Conservation (phyloP, 2,329 filamentous ascomycete species). For the Rhynchosporium graminicola region DNA sequence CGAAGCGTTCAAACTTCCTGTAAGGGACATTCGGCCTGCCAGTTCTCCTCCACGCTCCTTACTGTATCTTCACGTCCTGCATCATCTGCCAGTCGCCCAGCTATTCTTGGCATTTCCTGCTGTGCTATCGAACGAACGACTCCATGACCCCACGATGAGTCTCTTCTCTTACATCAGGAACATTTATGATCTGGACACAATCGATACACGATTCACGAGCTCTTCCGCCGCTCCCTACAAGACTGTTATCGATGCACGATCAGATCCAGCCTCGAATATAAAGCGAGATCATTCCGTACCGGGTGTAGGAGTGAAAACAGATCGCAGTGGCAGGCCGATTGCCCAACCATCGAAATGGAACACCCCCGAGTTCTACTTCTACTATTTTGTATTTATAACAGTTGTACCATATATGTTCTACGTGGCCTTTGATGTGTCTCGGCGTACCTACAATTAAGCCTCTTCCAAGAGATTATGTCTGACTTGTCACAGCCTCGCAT, state of each 20-base stretch:
- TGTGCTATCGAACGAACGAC: slow-evolving; percentile 11
- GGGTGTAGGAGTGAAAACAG: slow-evolving; percentile 40
- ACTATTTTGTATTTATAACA: slow-evolving; percentile 67
- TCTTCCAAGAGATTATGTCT: slow-evolving; percentile 17
- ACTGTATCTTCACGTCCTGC: background rate
- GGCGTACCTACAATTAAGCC: slow-evolving; percentile 56
- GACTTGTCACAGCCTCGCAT: slow-evolving; percentile 63
- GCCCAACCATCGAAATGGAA: slow-evolving; percentile 74
- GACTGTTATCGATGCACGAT: slow-evolving; percentile 53
- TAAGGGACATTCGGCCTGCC: slow-evolving; percentile 7
- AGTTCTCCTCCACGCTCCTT: slow-evolving; percentile 24
- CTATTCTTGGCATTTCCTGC: background rate
- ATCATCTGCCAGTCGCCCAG: slow-evolving; percentile 11
- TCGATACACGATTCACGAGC: slow-evolving; percentile 72
- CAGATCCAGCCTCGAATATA: slow-evolving; percentile 43
- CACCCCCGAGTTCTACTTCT: slow-evolving; percentile 82
- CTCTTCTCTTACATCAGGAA: slow-evolving; percentile 47
- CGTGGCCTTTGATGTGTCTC: slow-evolving; percentile 81
- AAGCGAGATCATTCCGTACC: slow-evolving; percentile 37
- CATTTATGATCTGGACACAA: slow-evolving; percentile 67
- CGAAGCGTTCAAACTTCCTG: slow-evolving; percentile 5
- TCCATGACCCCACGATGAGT: slow-evolving; percentile 36
- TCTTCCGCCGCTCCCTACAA: slow-evolving; percentile 69
- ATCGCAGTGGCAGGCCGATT: slow-evolving; percentile 47
- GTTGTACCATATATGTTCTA: slow-evolving; percentile 88